Percentiles rank a stretch among this genome's conserved stretches.
These are phyloP conservation scores for Exophiala mesophila DNA, from an alignment of 2,329 filamentous ascomycete species.

Conservation along the genomic window DNA sequence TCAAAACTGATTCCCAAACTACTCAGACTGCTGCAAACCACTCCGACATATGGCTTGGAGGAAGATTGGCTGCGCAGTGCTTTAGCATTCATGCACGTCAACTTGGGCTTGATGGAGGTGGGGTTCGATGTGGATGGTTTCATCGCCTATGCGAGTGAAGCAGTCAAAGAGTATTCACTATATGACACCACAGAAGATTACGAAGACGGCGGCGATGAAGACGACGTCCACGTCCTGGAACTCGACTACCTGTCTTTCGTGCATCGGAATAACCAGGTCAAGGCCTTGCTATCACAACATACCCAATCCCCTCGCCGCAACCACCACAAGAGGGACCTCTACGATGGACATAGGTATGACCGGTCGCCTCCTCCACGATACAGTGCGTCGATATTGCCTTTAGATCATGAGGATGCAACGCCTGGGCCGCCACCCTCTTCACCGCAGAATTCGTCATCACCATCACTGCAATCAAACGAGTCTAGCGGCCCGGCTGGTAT, in stretches of 20 bases:
- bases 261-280: conserved; percentile 10
- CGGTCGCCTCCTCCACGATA: too few species aligned
- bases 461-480: neutral
- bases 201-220: neutral
- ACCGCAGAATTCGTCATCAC: too few species aligned
- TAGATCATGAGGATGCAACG: too few species aligned
- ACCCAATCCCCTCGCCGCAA: neutral
- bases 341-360: too few species aligned
- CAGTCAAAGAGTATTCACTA: conserved; percentile 11
- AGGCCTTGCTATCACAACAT: conserved; percentile 12
- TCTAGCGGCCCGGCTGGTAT: neutral
- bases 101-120: conserved; percentile 10
- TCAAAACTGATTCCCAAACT: conserved; percentile 9
- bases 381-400: too few species aligned
- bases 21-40: conserved; percentile 8
- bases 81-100: conserved; percentile 8
- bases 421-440: too few species aligned
- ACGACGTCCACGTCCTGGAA: conserved; percentile 7
- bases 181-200: neutral
- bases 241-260: conserved; percentile 16
- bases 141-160: conserved; percentile 11
- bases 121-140: conserved; percentile 11
- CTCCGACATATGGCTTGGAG: conserved; percentile 19
- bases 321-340: too few species aligned
- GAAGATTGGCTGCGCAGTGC: conserved; percentile 21